Conservation (phyloP, 1,139 yeast genomes). For the Suhomyces coccinellae region DNA sequence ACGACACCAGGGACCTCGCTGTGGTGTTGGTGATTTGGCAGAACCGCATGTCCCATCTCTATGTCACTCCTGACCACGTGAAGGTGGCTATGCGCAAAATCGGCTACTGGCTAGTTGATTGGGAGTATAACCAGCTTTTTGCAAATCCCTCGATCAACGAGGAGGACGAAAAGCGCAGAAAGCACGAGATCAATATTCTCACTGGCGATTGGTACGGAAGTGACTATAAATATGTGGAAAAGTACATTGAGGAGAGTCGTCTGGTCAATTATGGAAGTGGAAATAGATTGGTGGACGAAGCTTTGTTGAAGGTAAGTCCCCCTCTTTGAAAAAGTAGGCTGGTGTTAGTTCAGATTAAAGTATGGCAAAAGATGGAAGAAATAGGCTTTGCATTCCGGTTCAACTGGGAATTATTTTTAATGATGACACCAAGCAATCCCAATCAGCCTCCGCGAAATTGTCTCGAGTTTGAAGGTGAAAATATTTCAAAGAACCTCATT, state of each 20-base stretch:
- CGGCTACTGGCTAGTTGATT: constrained; percentile 50
- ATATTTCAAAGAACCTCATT: too few species aligned
- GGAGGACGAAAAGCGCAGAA: constrained; percentile 18
- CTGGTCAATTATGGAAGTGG: constrained; percentile 36
- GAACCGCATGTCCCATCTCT: constrained; percentile 18
- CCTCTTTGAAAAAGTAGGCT: constrained; percentile 38
- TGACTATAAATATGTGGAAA: constrained; percentile 39
- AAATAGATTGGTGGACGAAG: constrained; percentile 42
- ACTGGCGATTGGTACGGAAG: constrained; percentile 52
- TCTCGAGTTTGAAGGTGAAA: too few species aligned
- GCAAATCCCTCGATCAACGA: constrained; percentile 7
- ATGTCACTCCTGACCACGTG: constrained; percentile 41
- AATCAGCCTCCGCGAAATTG: too few species aligned
- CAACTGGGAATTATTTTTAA: too few species aligned
- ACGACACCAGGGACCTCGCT: constrained; percentile 29
- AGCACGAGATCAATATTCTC: constrained; percentile 35
- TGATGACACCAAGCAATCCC: too few species aligned
- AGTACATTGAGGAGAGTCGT: constrained; percentile 27
- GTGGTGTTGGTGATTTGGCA: constrained; percentile 35
- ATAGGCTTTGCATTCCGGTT: too few species aligned
- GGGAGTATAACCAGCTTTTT: constrained; percentile 34
- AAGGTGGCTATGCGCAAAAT: constrained; percentile 44
- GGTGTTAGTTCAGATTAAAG: too few species aligned
- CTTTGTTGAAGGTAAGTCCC: constrained; percentile 36
- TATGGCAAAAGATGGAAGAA: too few species aligned